A percentile compares a stretch with the other conserved stretches of the same genome.
Conservation (phyloP, 2,329 filamentous ascomycete species). For the Botrytis cinerea region DNA sequence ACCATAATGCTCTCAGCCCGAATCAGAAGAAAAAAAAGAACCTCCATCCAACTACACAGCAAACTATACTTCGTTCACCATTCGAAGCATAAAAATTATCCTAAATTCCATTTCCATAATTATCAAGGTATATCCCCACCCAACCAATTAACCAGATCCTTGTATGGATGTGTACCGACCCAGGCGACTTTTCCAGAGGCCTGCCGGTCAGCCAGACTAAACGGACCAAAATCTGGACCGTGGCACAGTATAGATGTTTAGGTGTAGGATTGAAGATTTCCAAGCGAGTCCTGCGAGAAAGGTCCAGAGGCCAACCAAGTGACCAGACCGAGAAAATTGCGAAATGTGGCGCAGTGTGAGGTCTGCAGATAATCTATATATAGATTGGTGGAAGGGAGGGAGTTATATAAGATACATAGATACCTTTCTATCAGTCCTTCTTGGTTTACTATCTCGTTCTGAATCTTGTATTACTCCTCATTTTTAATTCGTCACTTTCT, state of each 20-base stretch:
- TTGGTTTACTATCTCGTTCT: background rate
- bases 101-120: background rate
- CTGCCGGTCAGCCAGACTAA: rapidly evolving
- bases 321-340: no score
- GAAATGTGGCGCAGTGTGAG: no score
- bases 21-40: background rate
- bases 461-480: background rate
- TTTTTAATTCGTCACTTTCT: background rate
- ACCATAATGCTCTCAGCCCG: background rate
- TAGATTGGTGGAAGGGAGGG: background rate
- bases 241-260: background rate
- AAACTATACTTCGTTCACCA: background rate
- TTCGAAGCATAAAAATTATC: background rate
- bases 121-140: background rate
- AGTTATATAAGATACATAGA: background rate
- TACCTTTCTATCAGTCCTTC: background rate
- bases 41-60: background rate
- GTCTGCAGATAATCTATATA: background rate
- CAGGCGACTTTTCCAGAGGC: background rate
- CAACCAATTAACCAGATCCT: background rate
- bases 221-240: background rate
- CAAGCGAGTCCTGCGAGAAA: background rate
- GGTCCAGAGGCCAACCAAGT: background rate
- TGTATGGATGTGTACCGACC: background rate
- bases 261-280: background rate